Percentiles rank a stretch among this genome's conserved stretches.
Evolutionary conservation across 2,329 filamentous ascomycete genomes (phyloP).

Genomic region (Ophiocordyceps sinensis): DNA sequence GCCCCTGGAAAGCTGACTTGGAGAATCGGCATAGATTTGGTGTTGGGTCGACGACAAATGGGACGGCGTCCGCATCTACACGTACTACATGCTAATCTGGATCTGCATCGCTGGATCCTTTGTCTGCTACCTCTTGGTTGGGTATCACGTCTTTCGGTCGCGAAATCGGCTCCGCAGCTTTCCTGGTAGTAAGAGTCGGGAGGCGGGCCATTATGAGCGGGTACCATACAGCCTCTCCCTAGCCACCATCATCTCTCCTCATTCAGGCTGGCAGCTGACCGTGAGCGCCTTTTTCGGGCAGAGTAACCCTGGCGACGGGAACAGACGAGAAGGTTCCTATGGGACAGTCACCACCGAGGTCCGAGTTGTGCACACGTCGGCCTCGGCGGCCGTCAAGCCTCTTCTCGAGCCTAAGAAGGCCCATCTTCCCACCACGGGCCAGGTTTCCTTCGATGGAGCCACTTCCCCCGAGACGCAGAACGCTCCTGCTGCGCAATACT

Average conservation of each 20-base stretch:
- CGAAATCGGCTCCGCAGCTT: slow-evolving; percentile 40
- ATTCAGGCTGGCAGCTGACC: not conserved
- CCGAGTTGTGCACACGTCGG: slow-evolving; percentile 22
- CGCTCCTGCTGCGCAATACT: slow-evolving; percentile 13
- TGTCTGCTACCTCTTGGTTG: slow-evolving; percentile 40
- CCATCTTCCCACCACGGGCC: slow-evolving; percentile 5
- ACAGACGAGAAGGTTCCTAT: slow-evolving; percentile 20
- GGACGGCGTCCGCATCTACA: slow-evolving; percentile 43
- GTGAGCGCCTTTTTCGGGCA: not conserved
- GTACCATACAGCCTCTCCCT: slow-evolving; percentile 7
- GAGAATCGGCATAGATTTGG: slow-evolving; percentile 32
- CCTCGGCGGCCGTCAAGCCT: slow-evolving; percentile 1
- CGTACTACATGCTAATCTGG: slow-evolving; percentile 49
- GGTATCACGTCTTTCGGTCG: slow-evolving; percentile 44
- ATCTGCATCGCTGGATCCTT: slow-evolving; percentile 40
- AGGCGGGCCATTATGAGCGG: slow-evolving; percentile 16
- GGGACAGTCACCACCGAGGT: slow-evolving; percentile 40
- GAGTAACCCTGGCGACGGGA: not conserved
- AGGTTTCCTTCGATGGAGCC: slow-evolving; percentile 10
- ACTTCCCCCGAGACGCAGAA: slow-evolving; percentile 6
- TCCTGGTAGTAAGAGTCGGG: slow-evolving; percentile 20
- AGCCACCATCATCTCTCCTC: too few relatives aligned
- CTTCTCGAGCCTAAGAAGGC: slow-evolving; percentile 11
- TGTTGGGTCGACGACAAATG: slow-evolving; percentile 44
- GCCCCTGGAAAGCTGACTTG: not conserved